Base-by-base conservation (phyloP, 2,329 filamentous ascomycete species). In the Trichoderma breve region DNA sequence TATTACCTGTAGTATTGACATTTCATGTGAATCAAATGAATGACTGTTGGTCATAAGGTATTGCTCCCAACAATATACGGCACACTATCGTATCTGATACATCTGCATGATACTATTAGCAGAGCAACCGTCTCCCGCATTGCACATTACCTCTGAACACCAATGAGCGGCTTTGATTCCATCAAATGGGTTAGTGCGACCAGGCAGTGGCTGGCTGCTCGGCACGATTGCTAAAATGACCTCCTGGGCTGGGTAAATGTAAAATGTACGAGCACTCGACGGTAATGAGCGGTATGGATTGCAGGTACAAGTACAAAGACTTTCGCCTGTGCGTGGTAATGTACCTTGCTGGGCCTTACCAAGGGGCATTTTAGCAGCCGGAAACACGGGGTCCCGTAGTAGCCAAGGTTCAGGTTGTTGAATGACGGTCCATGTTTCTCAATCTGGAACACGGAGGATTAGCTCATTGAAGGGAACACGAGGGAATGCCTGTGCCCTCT, bases 161-260 rank as follows among this genome's bases (percentile, higher is more conserved):
- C 53, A 32, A 30, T 30, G 14, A 58, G 4, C 43, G 9, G 24
- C 15, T 15, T 11, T 32, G 26, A 58, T 32, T n/a, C n/a, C 30
- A 66, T 47, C 15, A 18, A 43, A 43, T 43, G 9, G 39, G 39
- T 43, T n/a, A 43, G 39, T 43, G 7, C 39, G 4, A 8, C 39
- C 15, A 43, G 39, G 39, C 3, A 24, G 47, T 30, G 51, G 39
- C n/a, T 66, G 51, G 64, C 30, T 39, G 32, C 11, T 36, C 64
- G 64, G 64, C 64, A 67, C 47, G 30, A 55, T 51, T 26, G 51
- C 64, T 67, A 67, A 67, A 28, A 21, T 58, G 36, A 51, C 11
- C 47, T 21, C 18, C 14, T 21, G 28, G 30, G 30, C 57, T 68
- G 63, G 63, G 30, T 21, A 57, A 57, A 58, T 58, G 64, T 24